A percentile compares a stretch with the other conserved stretches of the same genome.
Evolutionary conservation across 495 filamentous ascomycete species (phyloP).

Genomic region (Niebla homalea): DNA sequence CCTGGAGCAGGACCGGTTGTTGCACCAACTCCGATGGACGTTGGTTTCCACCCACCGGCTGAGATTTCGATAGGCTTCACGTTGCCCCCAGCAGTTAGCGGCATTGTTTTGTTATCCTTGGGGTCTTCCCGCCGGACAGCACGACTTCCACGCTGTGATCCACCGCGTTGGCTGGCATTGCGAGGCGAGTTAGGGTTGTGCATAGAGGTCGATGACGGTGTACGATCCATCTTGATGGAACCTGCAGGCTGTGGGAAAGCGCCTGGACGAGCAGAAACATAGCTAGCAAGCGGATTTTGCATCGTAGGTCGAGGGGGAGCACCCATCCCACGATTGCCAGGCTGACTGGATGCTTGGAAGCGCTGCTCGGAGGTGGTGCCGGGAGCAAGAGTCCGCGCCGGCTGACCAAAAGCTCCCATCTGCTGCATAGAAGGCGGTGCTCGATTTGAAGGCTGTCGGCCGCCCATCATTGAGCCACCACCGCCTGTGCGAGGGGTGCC

Average conservation of each 20-base stretch:
- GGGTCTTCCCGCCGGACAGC: constrained; percentile 30
- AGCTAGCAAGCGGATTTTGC: constrained; percentile 46
- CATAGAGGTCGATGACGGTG: constrained; percentile 40
- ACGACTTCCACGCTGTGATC: constrained; percentile 45
- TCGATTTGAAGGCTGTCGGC: constrained; percentile 33
- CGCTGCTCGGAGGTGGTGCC: constrained; percentile 56
- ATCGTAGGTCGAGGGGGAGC: constrained; percentile 21
- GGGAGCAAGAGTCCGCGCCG: constrained; percentile 43
- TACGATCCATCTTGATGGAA: constrained; percentile 33
- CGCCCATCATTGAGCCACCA: constrained; percentile 42
- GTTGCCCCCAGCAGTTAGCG: constrained; percentile 67
- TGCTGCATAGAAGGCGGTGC: constrained; percentile 19
- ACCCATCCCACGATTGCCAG: constrained; percentile 13
- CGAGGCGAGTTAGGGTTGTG: constrained; percentile 42
- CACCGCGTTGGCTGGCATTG: constrained; percentile 37
- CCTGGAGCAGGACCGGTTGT: constrained; percentile 41
- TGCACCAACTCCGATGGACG: constrained; percentile 41
- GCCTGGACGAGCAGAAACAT: constrained; percentile 35
- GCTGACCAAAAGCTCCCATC: constrained; percentile 58
- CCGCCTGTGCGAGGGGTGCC: constrained; percentile 52
- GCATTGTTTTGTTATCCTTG: constrained; percentile 63
- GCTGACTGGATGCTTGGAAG: constrained; percentile 28
- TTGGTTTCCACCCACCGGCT: constrained; percentile 78
- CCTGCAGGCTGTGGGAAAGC: constrained; percentile 43
- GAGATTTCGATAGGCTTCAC: constrained; percentile 65